Evolutionary conservation across 345 rosid species (phyloP), one percentile per base, ranked within the genome.

Genomic region (Brassica carinata): DNA sequence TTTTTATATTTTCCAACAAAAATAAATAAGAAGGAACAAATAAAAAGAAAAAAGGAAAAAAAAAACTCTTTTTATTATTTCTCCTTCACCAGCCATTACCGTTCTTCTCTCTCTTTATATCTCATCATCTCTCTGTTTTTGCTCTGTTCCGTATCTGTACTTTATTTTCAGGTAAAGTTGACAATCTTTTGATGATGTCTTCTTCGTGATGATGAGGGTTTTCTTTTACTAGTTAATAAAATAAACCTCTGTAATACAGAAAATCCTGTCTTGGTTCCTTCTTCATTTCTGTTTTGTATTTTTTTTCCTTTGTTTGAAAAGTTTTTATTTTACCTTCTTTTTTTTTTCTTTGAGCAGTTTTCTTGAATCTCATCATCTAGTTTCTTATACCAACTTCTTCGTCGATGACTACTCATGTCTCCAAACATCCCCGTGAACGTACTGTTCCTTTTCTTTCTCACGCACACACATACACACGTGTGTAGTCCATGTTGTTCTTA

Each of bases 41-140:
- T 9, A 62, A 6, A 27, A 62, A 27, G 8, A 27, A 62, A 23
- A 23, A 23, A 23, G 26, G 26, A 17, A 27, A n/a, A 10, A 45
- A 53, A 48, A 51, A 53, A n/a, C 23, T 53, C 59, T 53, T 19
- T 53, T 55, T 8, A 15, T n/a, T 53, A 15, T 69, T 68, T 69
- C 79, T 62, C 40, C 80, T 43, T 81, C 79, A 58, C 69, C 66
- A 77, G 76, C 84, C 71, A 82, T 77, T 77, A 55, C 61, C 72
- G 4, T 69, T 48, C 33, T 5, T 55, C 18, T 72, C 19, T 68
- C 65, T 79, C 69, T 76, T 38, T 70, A 61, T 59, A 62, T 62
- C 34, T 62, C 34, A 63, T 29, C 36, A 43, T 77, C 64, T 81
- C 80, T 81, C 65, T 76, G 53, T 71, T 77, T 31, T 64, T 38